Evolutionary conservation across 305 asterid species (phyloP).

Genomic region (Fraxinus nigra): DNA sequence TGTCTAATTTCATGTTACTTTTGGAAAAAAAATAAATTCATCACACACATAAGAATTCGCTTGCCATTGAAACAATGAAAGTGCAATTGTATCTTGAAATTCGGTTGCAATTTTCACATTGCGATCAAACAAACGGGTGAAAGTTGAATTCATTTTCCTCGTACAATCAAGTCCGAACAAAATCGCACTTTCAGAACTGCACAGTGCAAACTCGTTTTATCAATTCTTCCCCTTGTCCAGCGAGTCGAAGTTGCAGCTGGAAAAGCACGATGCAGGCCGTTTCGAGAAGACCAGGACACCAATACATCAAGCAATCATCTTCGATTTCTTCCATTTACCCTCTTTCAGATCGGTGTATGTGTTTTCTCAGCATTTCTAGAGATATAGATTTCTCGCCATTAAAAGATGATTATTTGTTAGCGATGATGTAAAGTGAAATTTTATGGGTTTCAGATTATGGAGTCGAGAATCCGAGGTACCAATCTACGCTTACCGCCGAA

Average conservation of each 20-base stretch:
- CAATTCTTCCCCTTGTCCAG: neutral
- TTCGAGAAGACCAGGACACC: slow-evolving; percentile 55
- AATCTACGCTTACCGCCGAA: slow-evolving; percentile 69
- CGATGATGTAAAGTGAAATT: slow-evolving; percentile 12
- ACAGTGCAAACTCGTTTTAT: neutral
- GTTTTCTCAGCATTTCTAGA: slow-evolving; percentile 27
- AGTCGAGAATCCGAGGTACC: slow-evolving; percentile 38
- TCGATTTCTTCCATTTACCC: slow-evolving; percentile 40
- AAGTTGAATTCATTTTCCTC: too few species aligned
- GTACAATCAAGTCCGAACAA: neutral
- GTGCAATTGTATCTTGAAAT: too few species aligned
- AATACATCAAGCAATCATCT: slow-evolving; percentile 39
- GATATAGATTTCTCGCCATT: slow-evolving; percentile 6
- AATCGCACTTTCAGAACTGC: neutral
- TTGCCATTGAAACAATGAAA: too few species aligned
- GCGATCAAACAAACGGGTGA: too few species aligned
- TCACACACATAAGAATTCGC: too few species aligned
- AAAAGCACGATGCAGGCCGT: slow-evolving; percentile 58
- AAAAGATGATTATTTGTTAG: neutral
- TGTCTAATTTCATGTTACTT: too few species aligned
- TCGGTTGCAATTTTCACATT: too few species aligned
- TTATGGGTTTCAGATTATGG: slow-evolving; percentile 55
- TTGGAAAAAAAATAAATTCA: too few species aligned
- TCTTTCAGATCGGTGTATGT: slow-evolving; percentile 51
- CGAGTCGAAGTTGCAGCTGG: neutral